Evolutionary conservation across 768 basidiomycete genomes (phyloP).

Genomic region (Tephrocybe sp.): DNA sequence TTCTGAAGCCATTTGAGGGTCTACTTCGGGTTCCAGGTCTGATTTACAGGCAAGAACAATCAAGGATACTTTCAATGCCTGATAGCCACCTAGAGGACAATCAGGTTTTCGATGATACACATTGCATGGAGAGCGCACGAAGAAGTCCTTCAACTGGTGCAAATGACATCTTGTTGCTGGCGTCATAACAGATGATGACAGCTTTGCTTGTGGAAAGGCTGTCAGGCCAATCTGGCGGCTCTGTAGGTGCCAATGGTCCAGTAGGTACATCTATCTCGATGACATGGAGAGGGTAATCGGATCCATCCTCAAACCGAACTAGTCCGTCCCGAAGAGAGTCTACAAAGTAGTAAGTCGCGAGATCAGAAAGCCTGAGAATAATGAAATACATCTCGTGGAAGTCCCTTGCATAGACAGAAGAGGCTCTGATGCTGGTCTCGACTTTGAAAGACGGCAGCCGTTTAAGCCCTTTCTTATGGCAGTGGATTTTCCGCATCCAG

Average conservation of each 20-base stretch:
- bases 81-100: slow-evolving; percentile 52
- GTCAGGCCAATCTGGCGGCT: slow-evolving; percentile 40
- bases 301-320: slow-evolving; percentile 27
- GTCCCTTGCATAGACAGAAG: slow-evolving; percentile 30
- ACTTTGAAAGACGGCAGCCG: slow-evolving; percentile 54
- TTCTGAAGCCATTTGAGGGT: slow-evolving; percentile 50
- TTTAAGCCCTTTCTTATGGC: slow-evolving; percentile 78
- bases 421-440: slow-evolving; percentile 25
- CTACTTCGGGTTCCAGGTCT: slow-evolving; percentile 61
- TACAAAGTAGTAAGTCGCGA: slow-evolving; percentile 16
- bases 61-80: slow-evolving; percentile 55
- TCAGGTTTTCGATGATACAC: background rate
- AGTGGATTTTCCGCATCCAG: slow-evolving; percentile 83
- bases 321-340: slow-evolving; percentile 36
- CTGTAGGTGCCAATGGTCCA: slow-evolving; percentile 3
- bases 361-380: background rate
- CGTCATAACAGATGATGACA: slow-evolving; percentile 85
- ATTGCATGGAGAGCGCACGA: slow-evolving; percentile 48
- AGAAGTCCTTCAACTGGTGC: slow-evolving; percentile 65
- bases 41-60: slow-evolving; percentile 89
- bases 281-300: slow-evolving; percentile 47
- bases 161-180: slow-evolving; percentile 61
- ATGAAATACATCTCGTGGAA: slow-evolving; percentile 40
- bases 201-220: slow-evolving; percentile 68
- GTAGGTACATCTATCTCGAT: slow-evolving; percentile 53